phyloP scores from a whole-genome alignment of 108 stramenopile genomes.

The Fistulifera solaris region DNA sequence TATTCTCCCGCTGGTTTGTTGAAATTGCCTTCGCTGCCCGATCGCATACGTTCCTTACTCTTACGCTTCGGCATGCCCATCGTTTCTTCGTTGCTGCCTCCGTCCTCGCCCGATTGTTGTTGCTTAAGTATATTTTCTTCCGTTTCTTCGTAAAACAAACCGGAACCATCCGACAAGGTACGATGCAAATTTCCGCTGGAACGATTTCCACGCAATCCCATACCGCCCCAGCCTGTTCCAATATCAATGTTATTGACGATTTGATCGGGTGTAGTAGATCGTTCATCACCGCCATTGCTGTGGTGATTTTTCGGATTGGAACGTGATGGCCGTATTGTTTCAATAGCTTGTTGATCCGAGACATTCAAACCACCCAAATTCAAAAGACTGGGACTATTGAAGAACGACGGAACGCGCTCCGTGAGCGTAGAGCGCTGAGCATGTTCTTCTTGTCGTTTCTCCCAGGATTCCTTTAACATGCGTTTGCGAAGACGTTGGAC shows the following conservation, averaged over 20 bases:
- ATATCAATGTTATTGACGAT: constrained; percentile 14
- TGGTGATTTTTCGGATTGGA: background rate
- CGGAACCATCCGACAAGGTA: constrained; percentile 49
- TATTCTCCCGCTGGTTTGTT: constrained; percentile 20
- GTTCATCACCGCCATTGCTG: too few relatives aligned
- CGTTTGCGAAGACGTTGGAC: constrained; percentile 76
- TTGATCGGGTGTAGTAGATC: background rate
- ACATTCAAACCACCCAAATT: constrained; percentile 68
- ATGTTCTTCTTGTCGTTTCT: constrained; percentile 28
- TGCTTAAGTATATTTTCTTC: constrained; percentile 31
- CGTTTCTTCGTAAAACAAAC: constrained; percentile 64
- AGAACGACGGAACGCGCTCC: constrained; percentile 63
- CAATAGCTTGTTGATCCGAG: constrained; percentile 40
- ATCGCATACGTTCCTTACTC: background rate
- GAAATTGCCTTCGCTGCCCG: constrained; percentile 7
- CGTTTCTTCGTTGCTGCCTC: background rate
- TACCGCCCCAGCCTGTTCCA: constrained; percentile 64
- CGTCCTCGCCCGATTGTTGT: background rate
- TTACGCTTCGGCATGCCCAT: background rate
- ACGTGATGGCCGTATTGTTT: background rate
- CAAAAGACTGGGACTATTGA: constrained; percentile 71
- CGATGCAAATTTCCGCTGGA: constrained; percentile 54
- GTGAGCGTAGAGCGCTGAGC: constrained; percentile 25
- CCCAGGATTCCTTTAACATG: constrained; percentile 54
- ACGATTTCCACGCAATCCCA: constrained; percentile 75